phyloP scores from a whole-genome alignment of 2,329 filamentous ascomycete genomes.

The Pseudocercospora pini-densiflorae region DNA sequence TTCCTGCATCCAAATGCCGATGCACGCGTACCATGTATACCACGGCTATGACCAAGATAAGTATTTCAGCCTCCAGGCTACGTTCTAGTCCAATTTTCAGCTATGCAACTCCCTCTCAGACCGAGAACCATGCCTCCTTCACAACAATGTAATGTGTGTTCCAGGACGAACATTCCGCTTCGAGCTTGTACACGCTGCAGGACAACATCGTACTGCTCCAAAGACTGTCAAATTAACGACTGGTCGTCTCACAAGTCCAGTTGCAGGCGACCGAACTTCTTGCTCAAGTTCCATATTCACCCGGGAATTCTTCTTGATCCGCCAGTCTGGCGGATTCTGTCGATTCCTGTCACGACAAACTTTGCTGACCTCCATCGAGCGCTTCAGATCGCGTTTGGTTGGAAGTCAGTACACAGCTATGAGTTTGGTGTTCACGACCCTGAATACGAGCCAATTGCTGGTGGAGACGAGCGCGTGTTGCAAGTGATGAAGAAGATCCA shows the following conservation, averaged over 20 bases:
- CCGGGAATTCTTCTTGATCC: slow-evolving; percentile 28
- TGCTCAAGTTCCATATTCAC: slow-evolving; percentile 31
- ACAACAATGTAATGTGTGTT: slow-evolving; percentile 6
- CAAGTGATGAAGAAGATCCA: slow-evolving; percentile 12
- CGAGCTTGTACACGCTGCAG: slow-evolving; percentile 17
- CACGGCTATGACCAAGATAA: background rate
- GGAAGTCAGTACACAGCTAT: slow-evolving; percentile 33
- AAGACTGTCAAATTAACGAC: slow-evolving; percentile 24
- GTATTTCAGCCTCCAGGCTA: background rate
- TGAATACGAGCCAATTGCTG: slow-evolving; percentile 6
- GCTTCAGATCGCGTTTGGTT: slow-evolving; percentile 37
- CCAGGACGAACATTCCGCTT: slow-evolving; percentile 5
- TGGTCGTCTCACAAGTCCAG: slow-evolving; percentile 26
- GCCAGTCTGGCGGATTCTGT: slow-evolving; percentile 33
- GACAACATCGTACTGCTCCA: slow-evolving; percentile 16
- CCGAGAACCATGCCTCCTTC: background rate
- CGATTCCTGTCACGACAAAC: slow-evolving; percentile 30
- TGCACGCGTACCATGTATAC: background rate
- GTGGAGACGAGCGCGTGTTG: background rate
- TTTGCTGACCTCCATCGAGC: slow-evolving; percentile 36
- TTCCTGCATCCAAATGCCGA: background rate
- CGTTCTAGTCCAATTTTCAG: background rate
- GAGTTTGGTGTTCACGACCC: slow-evolving; percentile 30
- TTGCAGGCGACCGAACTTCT: slow-evolving; percentile 34
- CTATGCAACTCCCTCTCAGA: background rate